Evolutionary conservation across 208 protist genomes (phyloP).

Genomic region (Crithidia acanthocephali): DNA sequence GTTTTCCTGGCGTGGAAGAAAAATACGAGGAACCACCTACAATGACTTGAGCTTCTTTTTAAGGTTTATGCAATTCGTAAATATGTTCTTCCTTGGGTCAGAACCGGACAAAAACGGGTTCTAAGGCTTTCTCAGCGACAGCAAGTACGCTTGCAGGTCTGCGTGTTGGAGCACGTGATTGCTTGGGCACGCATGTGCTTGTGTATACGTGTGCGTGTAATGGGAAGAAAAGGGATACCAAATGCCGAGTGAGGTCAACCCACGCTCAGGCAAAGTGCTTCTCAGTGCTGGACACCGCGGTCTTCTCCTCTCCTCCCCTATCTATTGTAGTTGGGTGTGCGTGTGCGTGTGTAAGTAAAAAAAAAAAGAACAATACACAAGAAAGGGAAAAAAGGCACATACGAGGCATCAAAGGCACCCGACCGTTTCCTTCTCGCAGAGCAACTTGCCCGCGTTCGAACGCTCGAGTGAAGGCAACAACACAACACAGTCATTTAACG

Average conservation of each 20-base stretch:
- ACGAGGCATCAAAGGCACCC: too few species aligned
- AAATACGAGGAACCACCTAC: not conserved
- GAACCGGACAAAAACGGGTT: too few species aligned
- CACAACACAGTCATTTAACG: too few species aligned
- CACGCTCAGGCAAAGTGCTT: too few species aligned
- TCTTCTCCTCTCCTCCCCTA: not conserved
- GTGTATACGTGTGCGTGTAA: slow-evolving; percentile 12
- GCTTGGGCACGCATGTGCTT: not conserved
- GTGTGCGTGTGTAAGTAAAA: slow-evolving; percentile 3
- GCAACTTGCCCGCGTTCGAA: too few species aligned
- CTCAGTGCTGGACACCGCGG: too few species aligned
- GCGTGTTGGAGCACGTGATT: not conserved
- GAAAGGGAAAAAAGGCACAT: too few species aligned
- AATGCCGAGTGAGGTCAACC: too few species aligned
- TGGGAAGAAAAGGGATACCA: too few species aligned
- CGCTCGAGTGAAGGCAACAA: too few species aligned
- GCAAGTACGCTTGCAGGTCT: not conserved
- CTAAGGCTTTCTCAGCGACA: not conserved
- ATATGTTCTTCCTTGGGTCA: not conserved
- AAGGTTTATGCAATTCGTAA: not conserved
- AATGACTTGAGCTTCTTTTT: not conserved
- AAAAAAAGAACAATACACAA: not conserved
- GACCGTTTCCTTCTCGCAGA: too few species aligned
- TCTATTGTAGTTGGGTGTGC: slow-evolving; percentile 12
- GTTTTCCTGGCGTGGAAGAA: too few species aligned